These are phyloP conservation scores for Claviceps cyperi DNA, from an alignment of 2,329 filamentous ascomycete genomes.

Conservation along the genomic window DNA sequence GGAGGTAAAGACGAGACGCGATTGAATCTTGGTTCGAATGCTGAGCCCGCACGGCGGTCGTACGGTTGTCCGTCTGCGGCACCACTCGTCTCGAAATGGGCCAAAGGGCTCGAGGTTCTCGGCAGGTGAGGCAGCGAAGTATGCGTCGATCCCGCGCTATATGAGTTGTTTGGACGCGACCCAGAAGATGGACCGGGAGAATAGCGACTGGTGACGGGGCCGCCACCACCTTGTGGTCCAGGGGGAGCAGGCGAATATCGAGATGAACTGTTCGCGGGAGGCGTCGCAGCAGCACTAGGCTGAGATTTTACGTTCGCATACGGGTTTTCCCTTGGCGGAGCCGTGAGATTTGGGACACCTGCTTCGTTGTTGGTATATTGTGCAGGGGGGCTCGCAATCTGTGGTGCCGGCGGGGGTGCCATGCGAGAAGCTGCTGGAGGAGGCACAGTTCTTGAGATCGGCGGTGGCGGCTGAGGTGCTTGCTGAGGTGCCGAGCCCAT, in stretches of 20 bases:
- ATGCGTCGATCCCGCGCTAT: conserved; percentile 23
- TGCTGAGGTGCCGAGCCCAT: neutral
- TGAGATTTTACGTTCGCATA: conserved; percentile 33
- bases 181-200: conserved; percentile 28
- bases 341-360: conserved; percentile 31
- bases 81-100: conserved; percentile 44
- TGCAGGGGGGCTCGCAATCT: conserved; percentile 7
- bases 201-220: conserved; percentile 35
- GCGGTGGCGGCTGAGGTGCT: conserved; percentile 10
- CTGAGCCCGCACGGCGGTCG: conserved; percentile 37
- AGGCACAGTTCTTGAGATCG: conserved; percentile 14
- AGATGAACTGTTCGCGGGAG: conserved; percentile 22
- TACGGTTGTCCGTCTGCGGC: conserved; percentile 27
- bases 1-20: conserved; percentile 44
- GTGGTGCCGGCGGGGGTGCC: conserved; percentile 8
- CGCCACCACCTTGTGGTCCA: conserved; percentile 21
- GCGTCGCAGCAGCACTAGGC: conserved; percentile 17
- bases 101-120: conserved; percentile 50
- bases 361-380: conserved; percentile 6
- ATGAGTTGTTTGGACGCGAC: conserved; percentile 29
- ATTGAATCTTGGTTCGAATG: conserved; percentile 39
- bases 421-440: conserved; percentile 10
- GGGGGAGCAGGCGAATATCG: conserved; percentile 49
- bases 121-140: conserved; percentile 43
- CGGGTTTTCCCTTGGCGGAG: conserved; percentile 37